Evolutionary conservation across 441 rosid genomes (phyloP), one percentile per base, ranked within the genome.

Genomic region (Corymbia calophylla): DNA sequence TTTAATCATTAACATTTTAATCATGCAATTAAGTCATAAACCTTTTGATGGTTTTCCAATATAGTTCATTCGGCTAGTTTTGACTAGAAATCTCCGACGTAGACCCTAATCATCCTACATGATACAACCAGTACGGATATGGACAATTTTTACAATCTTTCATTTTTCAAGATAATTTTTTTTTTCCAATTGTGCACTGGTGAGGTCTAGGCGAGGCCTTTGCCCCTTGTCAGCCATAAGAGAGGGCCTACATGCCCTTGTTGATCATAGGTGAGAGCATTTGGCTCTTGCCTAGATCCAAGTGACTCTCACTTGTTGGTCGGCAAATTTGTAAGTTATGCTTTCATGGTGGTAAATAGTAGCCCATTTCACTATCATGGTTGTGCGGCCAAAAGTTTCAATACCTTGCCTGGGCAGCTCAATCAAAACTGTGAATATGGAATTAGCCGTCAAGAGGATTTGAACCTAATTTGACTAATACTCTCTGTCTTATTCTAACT

Each of bases 111-210:
- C 6, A 0, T 58, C 62, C 0, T 23, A 23, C 14, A 58, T 58
- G 14, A 13, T 29, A 58, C 25, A 58, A 0, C 62, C 1, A 0
- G 2, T 58, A 0, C 13, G 25, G 25, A 23, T 0, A 0, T 58
- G 14, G 25, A 58, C 29, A 58, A 58, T 23, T 58, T 58, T 58
- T 58, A 13, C 39, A 35, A 35, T 35, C 39, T 35, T 35, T 35
- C 14, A 58, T 0, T 58, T 23, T 58, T 56, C 29, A 21, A 55
- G 7, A 55, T 55, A 18, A 19, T 1, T 4, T 4, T 35, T 35
- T 55, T 58, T 58, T 58, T 9, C 62, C 29, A 58, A 58, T 1
- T 23, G 0, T 23, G 62, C 29, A 13, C 62, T 58, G 21, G 62
- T 29, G 25, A 58, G 62, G 62, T 58, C 25, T 10, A 29, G 9